Base-by-base conservation (phyloP, 106 monocot genomes). In the Acorus calamus region DNA sequence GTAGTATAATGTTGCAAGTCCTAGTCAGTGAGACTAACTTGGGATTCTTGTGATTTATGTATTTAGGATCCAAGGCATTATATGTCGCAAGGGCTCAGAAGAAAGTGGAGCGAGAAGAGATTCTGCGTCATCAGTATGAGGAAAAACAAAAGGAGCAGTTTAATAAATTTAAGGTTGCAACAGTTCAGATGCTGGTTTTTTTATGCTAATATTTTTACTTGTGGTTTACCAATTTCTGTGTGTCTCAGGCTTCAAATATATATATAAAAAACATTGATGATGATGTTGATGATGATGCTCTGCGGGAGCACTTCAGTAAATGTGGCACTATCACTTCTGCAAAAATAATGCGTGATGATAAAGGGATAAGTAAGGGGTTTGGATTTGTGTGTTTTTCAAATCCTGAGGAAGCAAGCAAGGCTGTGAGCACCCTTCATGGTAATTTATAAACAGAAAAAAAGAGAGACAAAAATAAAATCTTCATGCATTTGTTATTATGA, bases 51-150 rank as follows among this genome's bases (percentile, higher is more conserved):
- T 28, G 28, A 28, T 28, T 28, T 28, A 28, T 28, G 28, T 28
- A 28, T 28, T 28, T 53, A 94, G 94, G 94, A 59, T 75, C 83
- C 41, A 87, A 80, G 66, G 65, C 71, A 47, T 66, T 94, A 7
- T 94, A 90, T 75, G 94, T 94, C 46, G 81, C 89, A 14, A 82
- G 84, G 61, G 89, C 90, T 2, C 86, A 90, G 62, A 94, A 84
- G 76, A 94, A 82, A 57, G 71, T 73, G 50, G 90, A 94, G 60
- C 71, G 86, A 14, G 64, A 78, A 61, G 72, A 84, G 63, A 67
- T 79, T 64, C 69, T 94, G 63, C 69, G 61, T 6, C 71, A 63
- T 44, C 57, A 74, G 11, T 80, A 78, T 13, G 83, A 90, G 57
- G 89, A 84, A 59, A 89, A 74, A 55, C 68, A 70, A 4, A 90